Percentiles rank a stretch among this genome's conserved stretches.
phyloP scores from a whole-genome alignment of 2,329 filamentous ascomycete genomes.

The Juglanconis juglandina region DNA sequence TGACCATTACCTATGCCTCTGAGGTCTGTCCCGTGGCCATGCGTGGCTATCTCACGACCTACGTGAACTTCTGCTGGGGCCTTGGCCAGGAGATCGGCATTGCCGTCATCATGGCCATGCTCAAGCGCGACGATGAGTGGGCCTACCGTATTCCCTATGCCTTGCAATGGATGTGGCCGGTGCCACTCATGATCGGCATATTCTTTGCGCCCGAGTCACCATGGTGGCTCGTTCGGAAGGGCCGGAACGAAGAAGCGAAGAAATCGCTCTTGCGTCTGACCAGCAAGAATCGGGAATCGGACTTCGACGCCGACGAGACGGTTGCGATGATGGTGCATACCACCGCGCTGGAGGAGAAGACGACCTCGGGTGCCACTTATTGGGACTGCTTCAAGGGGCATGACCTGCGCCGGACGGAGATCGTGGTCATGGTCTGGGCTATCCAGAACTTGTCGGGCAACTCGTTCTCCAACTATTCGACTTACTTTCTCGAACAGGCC shows the following conservation, averaged over 20 bases:
- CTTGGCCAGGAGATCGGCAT: conserved; percentile 72
- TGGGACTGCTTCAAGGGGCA: conserved; percentile 79
- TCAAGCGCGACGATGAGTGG: conserved; percentile 62
- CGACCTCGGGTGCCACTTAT: conserved; percentile 71
- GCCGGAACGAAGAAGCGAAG: conserved; percentile 63
- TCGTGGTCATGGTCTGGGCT: conserved; percentile 62
- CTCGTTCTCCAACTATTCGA: conserved; percentile 64
- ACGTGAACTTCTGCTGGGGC: conserved; percentile 75
- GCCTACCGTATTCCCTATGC: conserved; percentile 66
- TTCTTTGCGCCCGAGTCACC: conserved; percentile 67
- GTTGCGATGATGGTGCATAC: conserved; percentile 92
- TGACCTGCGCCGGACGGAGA: conserved; percentile 74
- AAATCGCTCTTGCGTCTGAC: conserved; percentile 63
- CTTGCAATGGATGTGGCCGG: conserved; percentile 75
- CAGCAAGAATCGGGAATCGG: conserved; percentile 58
- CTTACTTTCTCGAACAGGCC: conserved; percentile 60
- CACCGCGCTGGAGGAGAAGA: conserved; percentile 72
- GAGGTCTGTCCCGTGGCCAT: conserved; percentile 72
- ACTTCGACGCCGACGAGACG: conserved; percentile 79
- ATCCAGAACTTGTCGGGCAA: conserved; percentile 63
- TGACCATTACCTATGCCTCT: conserved; percentile 64
- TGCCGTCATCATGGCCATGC: conserved; percentile 68
- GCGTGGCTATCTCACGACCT: conserved; percentile 69
- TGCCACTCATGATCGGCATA: conserved; percentile 64
- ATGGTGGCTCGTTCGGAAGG: conserved; percentile 73